These are phyloP conservation scores for Yamadazyma philogaea DNA, from an alignment of 805 yeast genomes.

Conservation along the genomic window DNA sequence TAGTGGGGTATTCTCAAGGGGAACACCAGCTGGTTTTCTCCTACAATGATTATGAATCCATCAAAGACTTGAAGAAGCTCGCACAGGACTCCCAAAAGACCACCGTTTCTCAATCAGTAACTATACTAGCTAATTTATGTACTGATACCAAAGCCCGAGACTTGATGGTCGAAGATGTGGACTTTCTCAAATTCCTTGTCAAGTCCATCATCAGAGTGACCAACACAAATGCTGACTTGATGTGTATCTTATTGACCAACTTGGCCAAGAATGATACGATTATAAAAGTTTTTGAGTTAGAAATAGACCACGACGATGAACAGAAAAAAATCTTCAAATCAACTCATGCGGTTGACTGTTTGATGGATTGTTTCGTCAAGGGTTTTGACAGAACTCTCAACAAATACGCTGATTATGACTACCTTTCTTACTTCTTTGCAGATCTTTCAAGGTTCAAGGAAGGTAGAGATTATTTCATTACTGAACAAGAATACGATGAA, in stretches of 20 bases:
- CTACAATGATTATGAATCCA: constrained; percentile 65
- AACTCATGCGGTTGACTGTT: constrained; percentile 62
- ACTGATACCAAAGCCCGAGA: constrained; percentile 64
- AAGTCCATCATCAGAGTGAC: constrained; percentile 50
- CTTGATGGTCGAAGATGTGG: constrained; percentile 60
- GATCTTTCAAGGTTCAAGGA: constrained; percentile 74
- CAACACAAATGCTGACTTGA: constrained; percentile 72
- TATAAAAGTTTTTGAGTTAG: constrained; percentile 45
- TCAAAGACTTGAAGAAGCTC: constrained; percentile 65
- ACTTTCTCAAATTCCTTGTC: constrained; percentile 49
- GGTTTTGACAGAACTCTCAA: constrained; percentile 73
- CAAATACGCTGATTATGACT: constrained; percentile 73
- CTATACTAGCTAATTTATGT: constrained; percentile 80
- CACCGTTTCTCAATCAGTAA: constrained; percentile 63
- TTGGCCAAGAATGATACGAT: constrained; percentile 75
- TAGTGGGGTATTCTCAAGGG: constrained; percentile 79
- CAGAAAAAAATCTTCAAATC: constrained; percentile 50
- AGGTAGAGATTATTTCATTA: constrained; percentile 77
- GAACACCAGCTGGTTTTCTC: constrained; percentile 63
- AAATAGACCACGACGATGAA: constrained; percentile 32
- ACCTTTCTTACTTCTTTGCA: constrained; percentile 82
- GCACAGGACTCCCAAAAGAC: constrained; percentile 50
- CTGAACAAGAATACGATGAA: constrained; percentile 67
- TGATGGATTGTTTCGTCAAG: constrained; percentile 86
- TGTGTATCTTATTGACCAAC: constrained; percentile 81